These are phyloP conservation scores for Plicaturopsis crispa DNA, from an alignment of 768 basidiomycete genomes.

Conservation along the genomic window DNA sequence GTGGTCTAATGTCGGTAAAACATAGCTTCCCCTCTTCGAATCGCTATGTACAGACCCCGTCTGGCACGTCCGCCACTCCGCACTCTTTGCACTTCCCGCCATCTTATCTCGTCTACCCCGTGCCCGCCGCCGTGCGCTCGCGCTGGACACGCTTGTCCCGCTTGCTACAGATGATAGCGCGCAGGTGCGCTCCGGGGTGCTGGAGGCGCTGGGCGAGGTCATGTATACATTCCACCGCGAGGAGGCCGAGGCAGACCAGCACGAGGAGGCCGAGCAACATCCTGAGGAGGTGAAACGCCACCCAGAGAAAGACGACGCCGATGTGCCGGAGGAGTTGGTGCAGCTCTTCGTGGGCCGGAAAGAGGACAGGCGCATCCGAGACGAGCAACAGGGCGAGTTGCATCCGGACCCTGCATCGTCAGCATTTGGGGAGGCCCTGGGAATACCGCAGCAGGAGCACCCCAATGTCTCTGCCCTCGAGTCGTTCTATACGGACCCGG, in stretches of 20 bases:
- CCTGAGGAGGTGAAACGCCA: too few species aligned
- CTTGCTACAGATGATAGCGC: conserved; percentile 58
- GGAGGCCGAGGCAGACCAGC: too few species aligned
- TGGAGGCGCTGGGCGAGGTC: conserved; percentile 87
- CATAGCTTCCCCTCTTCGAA: conserved; percentile 77
- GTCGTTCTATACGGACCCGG: conserved; percentile 53
- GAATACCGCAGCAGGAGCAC: conserved; percentile 1
- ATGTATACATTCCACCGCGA: conserved; percentile 72
- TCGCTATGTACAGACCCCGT: conserved; percentile 56
- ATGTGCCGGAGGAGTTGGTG: conserved; percentile 70
- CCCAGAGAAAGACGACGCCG: conserved; percentile 17
- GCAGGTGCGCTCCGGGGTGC: conserved; percentile 68
- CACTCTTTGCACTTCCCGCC: conserved; percentile 78
- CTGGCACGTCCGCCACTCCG: conserved; percentile 84
- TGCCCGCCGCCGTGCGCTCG: conserved; percentile 50
- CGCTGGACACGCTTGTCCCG: conserved; percentile 54
- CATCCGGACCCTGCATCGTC: background rate
- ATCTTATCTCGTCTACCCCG: conserved; percentile 61
- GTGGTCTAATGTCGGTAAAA: conserved; percentile 3
- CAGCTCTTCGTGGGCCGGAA: conserved; percentile 66
- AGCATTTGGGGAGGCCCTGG: conserved; percentile 8
- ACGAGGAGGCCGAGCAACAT: too few species aligned
- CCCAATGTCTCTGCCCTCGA: conserved; percentile 20
- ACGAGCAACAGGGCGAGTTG: conserved; percentile 24
- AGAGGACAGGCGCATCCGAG: conserved; percentile 31